Evolutionary conservation across 768 basidiomycete species (phyloP).

Genomic region (Boletus rubropictus): DNA sequence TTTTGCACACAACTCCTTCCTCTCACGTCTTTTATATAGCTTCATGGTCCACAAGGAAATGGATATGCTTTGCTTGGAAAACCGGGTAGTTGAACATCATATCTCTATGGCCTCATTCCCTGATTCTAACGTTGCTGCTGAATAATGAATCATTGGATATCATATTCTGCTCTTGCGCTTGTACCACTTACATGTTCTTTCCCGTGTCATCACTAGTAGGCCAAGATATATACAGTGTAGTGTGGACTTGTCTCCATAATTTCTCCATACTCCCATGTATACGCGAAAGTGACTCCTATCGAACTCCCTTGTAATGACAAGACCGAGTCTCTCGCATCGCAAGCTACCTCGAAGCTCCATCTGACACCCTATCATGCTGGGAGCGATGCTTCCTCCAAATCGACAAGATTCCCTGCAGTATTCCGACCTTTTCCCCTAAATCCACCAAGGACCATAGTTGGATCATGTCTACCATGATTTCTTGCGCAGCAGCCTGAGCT

Average conservation of each 20-base stretch:
- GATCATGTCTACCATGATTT: slow-evolving; percentile 10
- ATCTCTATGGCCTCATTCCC: background rate
- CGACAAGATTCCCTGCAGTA: slow-evolving; percentile 13
- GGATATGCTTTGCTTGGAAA: slow-evolving; percentile 70
- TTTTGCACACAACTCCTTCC: background rate
- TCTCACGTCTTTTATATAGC: slow-evolving; percentile 35
- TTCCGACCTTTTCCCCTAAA: slow-evolving; percentile 15
- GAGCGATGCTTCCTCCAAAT: slow-evolving; percentile 20
- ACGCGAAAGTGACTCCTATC: background rate
- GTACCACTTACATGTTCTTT: slow-evolving; percentile 18
- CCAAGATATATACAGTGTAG: slow-evolving; percentile 9
- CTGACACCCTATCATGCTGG: background rate
- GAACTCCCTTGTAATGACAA: background rate
- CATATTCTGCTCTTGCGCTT: slow-evolving; percentile 17
- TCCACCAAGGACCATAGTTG: slow-evolving; percentile 10
- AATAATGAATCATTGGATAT: slow-evolving; percentile 8
- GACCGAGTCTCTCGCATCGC: background rate
- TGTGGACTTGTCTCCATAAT: slow-evolving; percentile 3
- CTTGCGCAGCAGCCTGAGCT: slow-evolving; percentile 8
- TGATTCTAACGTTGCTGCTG: slow-evolving; percentile 5
- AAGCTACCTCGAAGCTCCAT: background rate
- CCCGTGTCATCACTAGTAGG: slow-evolving; percentile 10
- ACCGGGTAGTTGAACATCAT: slow-evolving; percentile 34
- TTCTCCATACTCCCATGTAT: slow-evolving; percentile 1
- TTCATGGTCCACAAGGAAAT: slow-evolving; percentile 66